Percentiles rank a stretch among this genome's conserved stretches.
Conservation (phyloP, 2,329 filamentous ascomycete genomes). For the Talaromyces pinophilus region DNA sequence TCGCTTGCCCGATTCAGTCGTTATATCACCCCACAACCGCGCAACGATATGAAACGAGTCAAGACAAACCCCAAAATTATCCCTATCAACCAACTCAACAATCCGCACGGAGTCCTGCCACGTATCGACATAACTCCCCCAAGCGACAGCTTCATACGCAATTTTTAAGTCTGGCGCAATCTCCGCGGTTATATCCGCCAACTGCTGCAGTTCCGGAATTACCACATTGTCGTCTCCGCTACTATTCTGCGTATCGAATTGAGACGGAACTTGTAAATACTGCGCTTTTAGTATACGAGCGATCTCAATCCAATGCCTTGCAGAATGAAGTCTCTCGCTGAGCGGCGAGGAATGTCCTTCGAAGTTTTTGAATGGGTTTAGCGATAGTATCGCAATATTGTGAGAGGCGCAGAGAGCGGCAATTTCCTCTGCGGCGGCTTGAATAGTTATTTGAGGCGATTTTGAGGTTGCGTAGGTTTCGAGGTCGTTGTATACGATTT, state of each 20-base stretch:
- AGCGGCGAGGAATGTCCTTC: slow-evolving; percentile 36
- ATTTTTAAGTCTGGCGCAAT: slow-evolving; percentile 24
- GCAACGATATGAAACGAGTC: slow-evolving; percentile 34
- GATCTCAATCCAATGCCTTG: slow-evolving; percentile 35
- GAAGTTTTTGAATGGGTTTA: slow-evolving; percentile 34
- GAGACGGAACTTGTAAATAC: slow-evolving; percentile 13
- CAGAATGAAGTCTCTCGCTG: slow-evolving; percentile 31
- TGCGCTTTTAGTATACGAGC: slow-evolving; percentile 3
- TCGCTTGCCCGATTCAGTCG: slow-evolving; percentile 21
- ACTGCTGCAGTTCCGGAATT: neutral
- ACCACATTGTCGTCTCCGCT: slow-evolving; percentile 4
- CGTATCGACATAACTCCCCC: slow-evolving; percentile 29
- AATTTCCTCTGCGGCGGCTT: slow-evolving; percentile 7
- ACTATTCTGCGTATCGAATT: slow-evolving; percentile 12
- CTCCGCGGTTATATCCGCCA: slow-evolving; percentile 3
- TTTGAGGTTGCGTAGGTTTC: slow-evolving; percentile 26
- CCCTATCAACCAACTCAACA: slow-evolving; percentile 29
- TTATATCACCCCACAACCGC: slow-evolving; percentile 32
- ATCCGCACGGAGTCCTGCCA: slow-evolving; percentile 34
- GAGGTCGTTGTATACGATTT: slow-evolving; percentile 37
- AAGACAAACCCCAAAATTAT: slow-evolving; percentile 37
- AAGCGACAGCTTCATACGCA: slow-evolving; percentile 33
- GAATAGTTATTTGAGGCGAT: slow-evolving; percentile 6
- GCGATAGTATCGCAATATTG: slow-evolving; percentile 6
- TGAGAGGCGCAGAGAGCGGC: neutral